A percentile compares a stretch with the other conserved stretches of the same genome.
Evolutionary conservation across 2,329 filamentous ascomycete species (phyloP).

Genomic region (Tricladium varicosporioides): DNA sequence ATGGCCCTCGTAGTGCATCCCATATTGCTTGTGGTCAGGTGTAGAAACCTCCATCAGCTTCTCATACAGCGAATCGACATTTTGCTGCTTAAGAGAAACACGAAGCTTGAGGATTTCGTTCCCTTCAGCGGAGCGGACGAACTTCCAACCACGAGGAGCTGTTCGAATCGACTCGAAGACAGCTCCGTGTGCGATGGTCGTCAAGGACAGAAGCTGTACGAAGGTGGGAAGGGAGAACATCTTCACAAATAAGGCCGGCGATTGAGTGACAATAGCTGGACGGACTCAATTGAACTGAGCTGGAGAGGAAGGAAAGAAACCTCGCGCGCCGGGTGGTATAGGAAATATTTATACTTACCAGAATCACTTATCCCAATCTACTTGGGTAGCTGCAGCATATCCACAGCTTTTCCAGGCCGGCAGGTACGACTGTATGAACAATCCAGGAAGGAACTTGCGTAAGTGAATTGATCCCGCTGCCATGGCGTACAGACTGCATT

Average conservation of each 20-base stretch:
- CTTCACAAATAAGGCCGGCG: constrained; percentile 1
- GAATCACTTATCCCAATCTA: not conserved
- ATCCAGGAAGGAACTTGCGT: not conserved
- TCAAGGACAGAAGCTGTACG: constrained; percentile 16
- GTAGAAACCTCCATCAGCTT: constrained; percentile 39
- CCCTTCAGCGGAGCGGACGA: constrained; percentile 15
- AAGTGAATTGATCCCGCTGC: not conserved
- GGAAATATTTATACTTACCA: not conserved
- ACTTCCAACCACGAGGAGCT: constrained; percentile 21
- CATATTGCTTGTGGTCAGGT: constrained; percentile 45
- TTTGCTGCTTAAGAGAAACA: constrained; percentile 23
- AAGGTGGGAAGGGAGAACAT: constrained; percentile 15
- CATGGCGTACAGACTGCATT: not conserved
- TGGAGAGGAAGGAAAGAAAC: not conserved
- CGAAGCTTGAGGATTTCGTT: constrained; percentile 18
- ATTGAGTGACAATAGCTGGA: not conserved
- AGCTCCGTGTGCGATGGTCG: constrained; percentile 10
- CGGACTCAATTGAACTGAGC: not conserved
- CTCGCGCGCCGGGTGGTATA: not conserved
- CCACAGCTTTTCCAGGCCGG: no score
- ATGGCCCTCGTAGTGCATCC: constrained; percentile 44
- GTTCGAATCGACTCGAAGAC: constrained; percentile 19
- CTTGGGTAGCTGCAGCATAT: not conserved
- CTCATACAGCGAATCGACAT: constrained; percentile 21
- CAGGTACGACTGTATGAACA: not conserved